phyloP scores from a whole-genome alignment of 805 yeast species.

The Metschnikowia shivogae region DNA sequence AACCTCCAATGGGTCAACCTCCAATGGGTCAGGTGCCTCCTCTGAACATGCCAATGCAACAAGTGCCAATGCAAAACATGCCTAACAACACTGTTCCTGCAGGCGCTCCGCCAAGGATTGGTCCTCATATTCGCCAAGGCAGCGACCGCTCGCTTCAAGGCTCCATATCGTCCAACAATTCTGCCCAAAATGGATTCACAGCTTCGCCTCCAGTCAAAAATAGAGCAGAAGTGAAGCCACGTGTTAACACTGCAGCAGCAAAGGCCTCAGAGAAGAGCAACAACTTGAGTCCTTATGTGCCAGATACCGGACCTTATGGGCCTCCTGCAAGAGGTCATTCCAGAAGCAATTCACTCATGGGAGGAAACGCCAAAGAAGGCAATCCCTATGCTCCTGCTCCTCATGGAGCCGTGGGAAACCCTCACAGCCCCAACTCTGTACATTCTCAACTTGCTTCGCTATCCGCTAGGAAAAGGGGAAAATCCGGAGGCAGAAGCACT shows the following conservation, averaged over 20 bases:
- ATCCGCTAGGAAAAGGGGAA: conserved; percentile 10
- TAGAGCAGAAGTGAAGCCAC: conserved; percentile 7
- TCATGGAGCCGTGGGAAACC: background rate
- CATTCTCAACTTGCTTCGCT: conserved; percentile 5
- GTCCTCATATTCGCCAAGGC: background rate
- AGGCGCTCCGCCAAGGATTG: background rate
- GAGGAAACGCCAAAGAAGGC: conserved; percentile 35
- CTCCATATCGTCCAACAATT: background rate
- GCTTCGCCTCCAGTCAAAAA: background rate
- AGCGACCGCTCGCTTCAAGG: conserved; percentile 1
- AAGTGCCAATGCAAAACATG: background rate
- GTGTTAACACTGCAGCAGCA: conserved; percentile 25
- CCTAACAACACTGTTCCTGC: background rate
- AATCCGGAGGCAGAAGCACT: conserved; percentile 7
- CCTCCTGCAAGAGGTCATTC: conserved; percentile 38
- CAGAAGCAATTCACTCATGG: conserved; percentile 38
- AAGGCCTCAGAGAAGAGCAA: conserved; percentile 20
- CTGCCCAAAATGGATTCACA: background rate
- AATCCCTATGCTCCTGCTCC: conserved; percentile 41
- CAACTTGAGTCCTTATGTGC: conserved; percentile 38
- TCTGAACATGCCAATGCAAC: background rate
- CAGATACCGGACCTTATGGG: conserved; percentile 43
- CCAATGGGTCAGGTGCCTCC: background rate
- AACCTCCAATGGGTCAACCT: background rate
- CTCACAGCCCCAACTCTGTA: conserved; percentile 18